Conservation (phyloP, 441 rosid species). For the Eruca vesicaria region DNA sequence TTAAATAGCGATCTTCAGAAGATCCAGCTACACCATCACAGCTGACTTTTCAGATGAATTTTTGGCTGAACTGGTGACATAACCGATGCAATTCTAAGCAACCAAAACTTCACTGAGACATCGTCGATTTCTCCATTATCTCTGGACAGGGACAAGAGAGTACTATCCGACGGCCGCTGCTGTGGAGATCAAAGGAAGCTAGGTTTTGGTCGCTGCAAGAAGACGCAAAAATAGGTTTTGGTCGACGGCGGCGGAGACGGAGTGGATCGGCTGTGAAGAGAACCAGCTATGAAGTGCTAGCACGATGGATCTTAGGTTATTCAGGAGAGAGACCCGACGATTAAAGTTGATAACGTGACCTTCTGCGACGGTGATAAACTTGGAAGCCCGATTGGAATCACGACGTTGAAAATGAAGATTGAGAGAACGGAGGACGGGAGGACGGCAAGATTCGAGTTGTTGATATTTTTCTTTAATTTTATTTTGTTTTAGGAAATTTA, state of each 20-base stretch:
- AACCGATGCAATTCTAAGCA: too few species aligned
- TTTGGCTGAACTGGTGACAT: neutral
- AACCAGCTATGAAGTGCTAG: neutral
- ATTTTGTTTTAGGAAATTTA: neutral
- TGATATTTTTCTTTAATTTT: neutral
- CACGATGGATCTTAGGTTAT: neutral
- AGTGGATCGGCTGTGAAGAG: neutral
- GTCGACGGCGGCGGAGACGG: neutral
- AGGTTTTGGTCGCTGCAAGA: too few species aligned
- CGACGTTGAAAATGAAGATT: neutral
- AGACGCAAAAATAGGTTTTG: too few species aligned
- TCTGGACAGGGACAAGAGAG: neutral
- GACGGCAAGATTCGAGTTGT: neutral
- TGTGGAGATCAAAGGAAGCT: too few species aligned
- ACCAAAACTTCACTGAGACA: too few species aligned
- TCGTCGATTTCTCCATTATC: too few species aligned
- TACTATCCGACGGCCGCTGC: neutral
- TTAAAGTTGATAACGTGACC: neutral
- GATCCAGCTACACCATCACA: neutral
- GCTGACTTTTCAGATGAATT: neutral
- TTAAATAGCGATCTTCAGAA: neutral
- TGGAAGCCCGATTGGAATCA: neutral
- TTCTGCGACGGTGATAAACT: neutral
- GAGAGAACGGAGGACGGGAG: neutral
- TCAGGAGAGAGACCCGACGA: too few species aligned